Conservation (phyloP, 2,329 filamentous ascomycete genomes). For the Orbilia ellipsospora region DNA sequence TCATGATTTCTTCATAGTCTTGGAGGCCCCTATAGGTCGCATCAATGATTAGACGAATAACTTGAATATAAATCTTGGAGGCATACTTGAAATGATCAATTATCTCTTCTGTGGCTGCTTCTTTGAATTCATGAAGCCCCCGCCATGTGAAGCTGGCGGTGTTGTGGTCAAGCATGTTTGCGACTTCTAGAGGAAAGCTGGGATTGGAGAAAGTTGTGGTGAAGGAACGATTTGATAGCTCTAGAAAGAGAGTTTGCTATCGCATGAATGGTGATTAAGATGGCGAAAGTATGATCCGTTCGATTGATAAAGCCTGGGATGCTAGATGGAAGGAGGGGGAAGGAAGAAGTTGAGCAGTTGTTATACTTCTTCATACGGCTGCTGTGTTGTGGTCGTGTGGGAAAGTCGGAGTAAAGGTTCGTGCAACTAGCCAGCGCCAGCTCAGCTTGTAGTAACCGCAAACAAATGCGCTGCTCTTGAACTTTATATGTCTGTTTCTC, state of each 20-base stretch:
- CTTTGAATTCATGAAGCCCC: constrained; percentile 49
- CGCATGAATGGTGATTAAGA: too few species aligned
- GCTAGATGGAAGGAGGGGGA: too few species aligned
- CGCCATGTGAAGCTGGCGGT: constrained; percentile 50
- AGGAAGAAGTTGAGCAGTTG: too few species aligned
- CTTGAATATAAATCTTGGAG: not conserved
- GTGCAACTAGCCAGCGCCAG: too few species aligned
- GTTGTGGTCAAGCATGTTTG: constrained; percentile 35
- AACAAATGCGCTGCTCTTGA: too few species aligned
- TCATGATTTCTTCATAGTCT: constrained; percentile 36
- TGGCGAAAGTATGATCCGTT: too few species aligned
- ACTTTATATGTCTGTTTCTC: too few species aligned
- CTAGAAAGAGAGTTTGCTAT: not conserved
- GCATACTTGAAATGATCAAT: constrained; percentile 41
- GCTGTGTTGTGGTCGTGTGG: too few species aligned
- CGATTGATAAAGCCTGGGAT: too few species aligned
- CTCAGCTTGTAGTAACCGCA: too few species aligned
- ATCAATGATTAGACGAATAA: not conserved
- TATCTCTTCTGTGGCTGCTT: constrained; percentile 35
- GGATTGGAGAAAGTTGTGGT: not conserved
- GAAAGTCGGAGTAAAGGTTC: too few species aligned
- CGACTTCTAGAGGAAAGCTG: not conserved
- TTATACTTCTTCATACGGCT: too few species aligned
- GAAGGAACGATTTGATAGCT: not conserved
- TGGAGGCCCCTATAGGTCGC: constrained; percentile 16